Percentiles rank a stretch among this genome's conserved stretches.
phyloP scores from a whole-genome alignment of 2,329 filamentous ascomycete genomes.

The Talaromyces pinophilus region DNA sequence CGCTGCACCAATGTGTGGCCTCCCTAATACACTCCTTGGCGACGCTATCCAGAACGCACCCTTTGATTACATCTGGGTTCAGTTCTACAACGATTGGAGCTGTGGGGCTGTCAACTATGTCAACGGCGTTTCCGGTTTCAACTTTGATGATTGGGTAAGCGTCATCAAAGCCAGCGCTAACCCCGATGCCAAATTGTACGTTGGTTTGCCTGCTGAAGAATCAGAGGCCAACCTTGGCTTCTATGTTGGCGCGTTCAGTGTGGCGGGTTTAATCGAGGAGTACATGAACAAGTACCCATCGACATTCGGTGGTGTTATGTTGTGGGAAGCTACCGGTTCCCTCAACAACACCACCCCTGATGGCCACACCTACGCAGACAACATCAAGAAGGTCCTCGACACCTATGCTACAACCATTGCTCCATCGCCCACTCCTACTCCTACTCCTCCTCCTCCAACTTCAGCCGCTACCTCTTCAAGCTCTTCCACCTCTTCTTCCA shows the following conservation, averaged over 20 bases:
- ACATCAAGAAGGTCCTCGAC: conserved; percentile 26
- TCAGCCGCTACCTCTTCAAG: neutral
- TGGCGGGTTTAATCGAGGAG: conserved; percentile 45
- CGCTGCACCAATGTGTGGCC: conserved; percentile 53
- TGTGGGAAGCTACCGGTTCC: conserved; percentile 54
- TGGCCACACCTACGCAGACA: conserved; percentile 25
- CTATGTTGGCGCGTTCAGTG: conserved; percentile 53
- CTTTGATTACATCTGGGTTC: conserved; percentile 58
- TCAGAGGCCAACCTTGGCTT: conserved; percentile 28
- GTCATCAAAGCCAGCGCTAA: conserved; percentile 41
- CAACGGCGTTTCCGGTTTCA: conserved; percentile 26
- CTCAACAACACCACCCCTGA: conserved; percentile 25
- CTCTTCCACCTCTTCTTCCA: conserved; percentile 3
- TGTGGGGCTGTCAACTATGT: conserved; percentile 34
- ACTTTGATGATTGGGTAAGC: conserved; percentile 50
- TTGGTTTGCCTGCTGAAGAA: conserved; percentile 51
- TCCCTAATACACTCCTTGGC: conserved; percentile 52
- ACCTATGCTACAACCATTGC: conserved; percentile 26
- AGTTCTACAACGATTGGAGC: conserved; percentile 59
- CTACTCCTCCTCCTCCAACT: conserved; percentile 1
- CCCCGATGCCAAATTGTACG: conserved; percentile 54
- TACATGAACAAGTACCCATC: conserved; percentile 37
- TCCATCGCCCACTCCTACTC: conserved; percentile 15
- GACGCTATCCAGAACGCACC: conserved; percentile 46
- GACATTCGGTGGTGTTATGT: conserved; percentile 60